A percentile compares a stretch with the other conserved stretches of the same genome.
Evolutionary conservation across 441 rosid genomes (phyloP).

Genomic region (Omphalea diandra): DNA sequence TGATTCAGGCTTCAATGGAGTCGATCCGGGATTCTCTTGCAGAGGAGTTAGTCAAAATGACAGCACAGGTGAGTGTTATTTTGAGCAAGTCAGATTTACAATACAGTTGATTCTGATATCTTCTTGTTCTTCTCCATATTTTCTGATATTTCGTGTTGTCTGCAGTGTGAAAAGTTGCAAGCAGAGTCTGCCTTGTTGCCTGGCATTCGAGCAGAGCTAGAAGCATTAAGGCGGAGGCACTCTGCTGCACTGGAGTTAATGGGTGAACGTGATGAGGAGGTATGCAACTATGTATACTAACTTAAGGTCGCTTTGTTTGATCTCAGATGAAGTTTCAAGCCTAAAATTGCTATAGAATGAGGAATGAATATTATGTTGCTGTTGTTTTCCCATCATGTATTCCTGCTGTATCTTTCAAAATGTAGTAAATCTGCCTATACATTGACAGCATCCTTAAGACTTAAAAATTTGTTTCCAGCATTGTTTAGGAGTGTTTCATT

Average conservation of each 20-base stretch:
- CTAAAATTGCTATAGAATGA: neutral
- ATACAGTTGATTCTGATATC: conserved; percentile 12
- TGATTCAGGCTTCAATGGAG: conserved; percentile 82
- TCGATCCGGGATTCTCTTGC: conserved; percentile 96
- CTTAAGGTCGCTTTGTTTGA: conserved; percentile 11
- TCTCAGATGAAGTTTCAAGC: conserved; percentile 4
- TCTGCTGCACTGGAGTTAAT: conserved; percentile 95
- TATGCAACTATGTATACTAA: conserved; percentile 31
- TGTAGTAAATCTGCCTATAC: neutral
- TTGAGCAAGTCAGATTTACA: conserved; percentile 22
- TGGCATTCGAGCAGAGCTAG: conserved; percentile 85
- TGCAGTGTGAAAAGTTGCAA: conserved; percentile 84
- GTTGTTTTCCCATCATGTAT: neutral
- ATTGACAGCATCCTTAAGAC: neutral
- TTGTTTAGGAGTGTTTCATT: neutral
- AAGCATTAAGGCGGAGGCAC: conserved; percentile 88
- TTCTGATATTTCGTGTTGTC: conserved; percentile 4
- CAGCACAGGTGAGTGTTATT: conserved; percentile 60
- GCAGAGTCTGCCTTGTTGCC: conserved; percentile 74
- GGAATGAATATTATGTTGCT: neutral
- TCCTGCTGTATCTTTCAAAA: neutral
- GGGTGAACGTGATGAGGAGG: conserved; percentile 99
- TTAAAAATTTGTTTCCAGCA: neutral
- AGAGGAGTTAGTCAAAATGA: conserved; percentile 94
- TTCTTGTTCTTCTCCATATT: conserved; percentile 10